These are phyloP conservation scores for Melanogaster broomeanus DNA, from an alignment of 768 basidiomycete genomes.

Conservation along the genomic window DNA sequence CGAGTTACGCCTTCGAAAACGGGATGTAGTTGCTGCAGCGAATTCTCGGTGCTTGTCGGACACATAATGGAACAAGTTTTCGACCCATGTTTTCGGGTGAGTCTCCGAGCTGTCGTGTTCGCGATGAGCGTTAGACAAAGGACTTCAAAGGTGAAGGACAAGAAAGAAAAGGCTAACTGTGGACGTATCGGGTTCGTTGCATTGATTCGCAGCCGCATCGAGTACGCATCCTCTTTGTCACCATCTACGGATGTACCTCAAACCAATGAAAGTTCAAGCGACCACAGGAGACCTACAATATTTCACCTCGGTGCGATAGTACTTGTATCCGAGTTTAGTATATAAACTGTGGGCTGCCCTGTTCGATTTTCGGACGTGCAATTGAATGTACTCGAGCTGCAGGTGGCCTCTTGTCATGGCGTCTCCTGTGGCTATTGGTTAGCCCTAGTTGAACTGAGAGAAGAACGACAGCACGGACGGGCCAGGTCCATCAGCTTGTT, in stretches of 20 bases:
- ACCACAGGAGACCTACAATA: constrained; percentile 26
- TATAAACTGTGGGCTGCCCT: constrained; percentile 24
- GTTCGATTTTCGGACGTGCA: constrained; percentile 33
- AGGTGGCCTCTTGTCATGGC: constrained; percentile 22
- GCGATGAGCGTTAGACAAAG: too few species aligned
- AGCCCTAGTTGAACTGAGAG: not conserved
- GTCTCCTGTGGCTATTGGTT: constrained; percentile 16
- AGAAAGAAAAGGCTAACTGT: constrained; percentile 17
- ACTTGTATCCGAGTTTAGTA: constrained; percentile 24
- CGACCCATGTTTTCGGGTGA: constrained; percentile 18
- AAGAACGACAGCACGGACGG: constrained; percentile 19
- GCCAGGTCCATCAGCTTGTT: constrained; percentile 26
- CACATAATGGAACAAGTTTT: constrained; percentile 11
- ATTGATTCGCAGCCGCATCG: constrained; percentile 22
- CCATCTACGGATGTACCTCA: constrained; percentile 15
- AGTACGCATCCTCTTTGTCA: constrained; percentile 26
- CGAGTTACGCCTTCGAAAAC: constrained; percentile 17
- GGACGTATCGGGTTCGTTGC: not conserved
- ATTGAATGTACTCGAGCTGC: constrained; percentile 21
- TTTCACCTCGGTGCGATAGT: constrained; percentile 10
- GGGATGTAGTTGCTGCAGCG: constrained; percentile 6
- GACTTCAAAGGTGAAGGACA: not conserved
- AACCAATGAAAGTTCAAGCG: not conserved
- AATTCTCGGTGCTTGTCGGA: constrained; percentile 11
- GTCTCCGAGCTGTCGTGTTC: constrained; percentile 8